A percentile compares a stretch with the other conserved stretches of the same genome.
Evolutionary conservation across 1,139 yeast genomes (phyloP).

Genomic region (Lodderomyces parapsilosis): DNA sequence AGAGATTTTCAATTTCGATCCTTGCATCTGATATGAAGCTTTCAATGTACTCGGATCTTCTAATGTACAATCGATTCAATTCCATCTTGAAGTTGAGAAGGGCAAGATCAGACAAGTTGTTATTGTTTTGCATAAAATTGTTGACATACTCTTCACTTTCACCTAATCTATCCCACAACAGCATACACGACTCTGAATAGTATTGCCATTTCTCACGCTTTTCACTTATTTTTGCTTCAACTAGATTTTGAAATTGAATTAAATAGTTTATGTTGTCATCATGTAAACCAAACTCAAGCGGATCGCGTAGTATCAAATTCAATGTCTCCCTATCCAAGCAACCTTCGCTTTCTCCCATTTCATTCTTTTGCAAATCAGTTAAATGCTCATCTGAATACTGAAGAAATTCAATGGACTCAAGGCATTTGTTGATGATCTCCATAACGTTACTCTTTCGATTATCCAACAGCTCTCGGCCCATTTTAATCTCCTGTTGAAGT

Average conservation of each 20-base stretch:
- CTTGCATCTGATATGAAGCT: slow-evolving; percentile 66
- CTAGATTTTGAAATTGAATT: slow-evolving; percentile 24
- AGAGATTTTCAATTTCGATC: slow-evolving; percentile 52
- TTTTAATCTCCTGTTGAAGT: slow-evolving; percentile 27
- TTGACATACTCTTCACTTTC: slow-evolving; percentile 36
- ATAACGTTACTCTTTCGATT: slow-evolving; percentile 26
- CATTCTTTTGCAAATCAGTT: slow-evolving; percentile 28
- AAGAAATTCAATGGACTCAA: slow-evolving; percentile 27
- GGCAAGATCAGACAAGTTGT: slow-evolving; percentile 36
- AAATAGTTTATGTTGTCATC: slow-evolving; percentile 35
- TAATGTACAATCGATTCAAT: slow-evolving; percentile 53
- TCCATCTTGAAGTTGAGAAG: slow-evolving; percentile 50
- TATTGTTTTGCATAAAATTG: slow-evolving; percentile 36
- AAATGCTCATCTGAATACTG: slow-evolving; percentile 37
- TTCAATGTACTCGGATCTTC: slow-evolving; percentile 64
- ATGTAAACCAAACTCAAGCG: slow-evolving; percentile 42
- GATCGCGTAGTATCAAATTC: slow-evolving; percentile 34
- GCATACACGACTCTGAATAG: slow-evolving; percentile 35
- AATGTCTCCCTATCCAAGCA: slow-evolving; percentile 40
- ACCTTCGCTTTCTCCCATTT: slow-evolving; percentile 7
- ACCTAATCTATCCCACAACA: slow-evolving; percentile 52
- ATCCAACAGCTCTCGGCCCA: slow-evolving; percentile 25
- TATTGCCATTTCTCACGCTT: slow-evolving; percentile 36
- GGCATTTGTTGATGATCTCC: slow-evolving; percentile 24
- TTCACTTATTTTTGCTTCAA: slow-evolving; percentile 28